Evolutionary conservation across 352 stramenopile genomes (phyloP).

Genomic region (Phytopythium litorale): DNA sequence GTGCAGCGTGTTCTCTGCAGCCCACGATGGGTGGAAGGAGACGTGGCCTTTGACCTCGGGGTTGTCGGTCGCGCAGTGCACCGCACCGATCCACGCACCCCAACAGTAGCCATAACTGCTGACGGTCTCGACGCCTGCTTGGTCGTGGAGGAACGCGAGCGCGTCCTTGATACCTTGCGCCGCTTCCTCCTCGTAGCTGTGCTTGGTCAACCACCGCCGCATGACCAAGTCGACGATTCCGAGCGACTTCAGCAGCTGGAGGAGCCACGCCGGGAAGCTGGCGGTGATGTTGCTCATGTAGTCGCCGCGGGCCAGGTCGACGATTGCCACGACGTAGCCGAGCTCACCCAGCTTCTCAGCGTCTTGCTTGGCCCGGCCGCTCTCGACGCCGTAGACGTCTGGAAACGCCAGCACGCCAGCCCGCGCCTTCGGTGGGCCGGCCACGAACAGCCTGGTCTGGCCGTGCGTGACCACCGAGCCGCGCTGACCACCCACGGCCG

Average conservation of each 20-base stretch:
- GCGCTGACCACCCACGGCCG: not conserved
- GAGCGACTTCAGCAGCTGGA: not conserved
- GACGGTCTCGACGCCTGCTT: constrained; percentile 13
- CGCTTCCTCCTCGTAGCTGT: not conserved
- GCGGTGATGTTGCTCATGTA: constrained; percentile 6
- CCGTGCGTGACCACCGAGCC: constrained; percentile 1
- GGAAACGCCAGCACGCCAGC: constrained; percentile 31
- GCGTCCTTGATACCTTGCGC: constrained; percentile 4
- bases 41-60: constrained; percentile 9
- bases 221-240: not conserved
- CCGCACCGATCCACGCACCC: constrained; percentile 15
- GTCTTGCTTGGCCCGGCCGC: constrained; percentile 33
- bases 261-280: not conserved
- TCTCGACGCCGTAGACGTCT: constrained; percentile 33
- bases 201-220: constrained; percentile 2
- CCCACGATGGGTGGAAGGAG: constrained; percentile 20
- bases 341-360: constrained; percentile 25
- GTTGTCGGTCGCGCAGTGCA: not conserved
- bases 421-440: constrained; percentile 11
- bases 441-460: constrained; percentile 26
- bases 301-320: constrained; percentile 28
- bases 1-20: constrained; percentile 10
- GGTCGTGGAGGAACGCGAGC: constrained; percentile 9
- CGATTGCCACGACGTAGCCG: constrained; percentile 31
- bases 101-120: constrained; percentile 23